Evolutionary conservation across 768 basidiomycete genomes (phyloP).

Genomic region (Cyclocybe cylindracea): DNA sequence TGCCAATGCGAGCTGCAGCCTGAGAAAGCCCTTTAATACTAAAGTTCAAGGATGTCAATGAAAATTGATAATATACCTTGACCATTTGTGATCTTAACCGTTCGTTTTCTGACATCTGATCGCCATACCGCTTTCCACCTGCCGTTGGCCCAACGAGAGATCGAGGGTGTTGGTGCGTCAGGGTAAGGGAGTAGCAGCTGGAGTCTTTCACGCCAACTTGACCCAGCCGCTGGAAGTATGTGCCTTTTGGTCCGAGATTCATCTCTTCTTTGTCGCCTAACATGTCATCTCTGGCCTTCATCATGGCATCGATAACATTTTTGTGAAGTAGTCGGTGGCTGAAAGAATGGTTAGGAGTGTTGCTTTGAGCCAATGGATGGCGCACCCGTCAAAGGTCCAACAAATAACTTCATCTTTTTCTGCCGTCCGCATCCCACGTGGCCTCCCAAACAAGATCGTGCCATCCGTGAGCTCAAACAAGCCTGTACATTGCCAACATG

Average conservation of each 20-base stretch:
- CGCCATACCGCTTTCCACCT: not conserved
- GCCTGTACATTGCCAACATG: not conserved
- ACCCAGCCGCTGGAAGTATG: not conserved
- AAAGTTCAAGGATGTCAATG: too few relatives aligned
- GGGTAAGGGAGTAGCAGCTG: not conserved
- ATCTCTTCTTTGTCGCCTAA: too few relatives aligned
- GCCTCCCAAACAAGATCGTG: not conserved
- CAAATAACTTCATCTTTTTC: too few relatives aligned
- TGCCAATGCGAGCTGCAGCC: too few relatives aligned
- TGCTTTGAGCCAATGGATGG: too few relatives aligned
- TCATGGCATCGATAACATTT: not conserved
- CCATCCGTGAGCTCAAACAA: not conserved
- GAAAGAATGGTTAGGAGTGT: too few relatives aligned
- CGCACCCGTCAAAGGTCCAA: too few relatives aligned
- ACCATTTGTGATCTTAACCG: too few relatives aligned
- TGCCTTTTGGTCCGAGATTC: not conserved
- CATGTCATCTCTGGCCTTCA: too few relatives aligned
- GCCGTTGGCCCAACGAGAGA: slow-evolving; percentile 1
- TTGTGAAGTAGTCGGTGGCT: not conserved
- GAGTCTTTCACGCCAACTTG: slow-evolving; percentile 1
- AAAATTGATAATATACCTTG: too few relatives aligned
- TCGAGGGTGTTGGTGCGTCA: not conserved
- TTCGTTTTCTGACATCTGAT: not conserved
- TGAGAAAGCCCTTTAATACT: too few relatives aligned
- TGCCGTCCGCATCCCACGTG: not conserved